A percentile compares a stretch with the other conserved stretches of the same genome.
phyloP scores from a whole-genome alignment of 1,284 basidiomycete species.

The Trametes versicolor region DNA sequence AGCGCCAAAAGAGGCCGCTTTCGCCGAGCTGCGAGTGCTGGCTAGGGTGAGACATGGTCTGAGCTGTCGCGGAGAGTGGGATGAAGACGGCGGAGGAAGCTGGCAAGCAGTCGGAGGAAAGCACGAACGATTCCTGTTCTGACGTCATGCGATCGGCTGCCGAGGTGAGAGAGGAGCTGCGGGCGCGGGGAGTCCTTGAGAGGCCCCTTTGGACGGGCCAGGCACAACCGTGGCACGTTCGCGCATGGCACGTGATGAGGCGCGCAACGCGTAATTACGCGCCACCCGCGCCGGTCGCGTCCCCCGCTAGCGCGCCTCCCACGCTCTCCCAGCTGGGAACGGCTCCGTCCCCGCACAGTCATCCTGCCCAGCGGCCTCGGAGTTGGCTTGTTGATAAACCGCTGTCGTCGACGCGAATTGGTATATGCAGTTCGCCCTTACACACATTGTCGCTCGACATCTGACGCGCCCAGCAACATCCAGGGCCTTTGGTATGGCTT shows the following conservation, averaged over 20 bases:
- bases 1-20: no score
- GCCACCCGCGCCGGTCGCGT: slow-evolving; percentile 3
- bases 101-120: no score
- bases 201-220: slow-evolving; percentile 10
- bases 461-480: neutral
- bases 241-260: slow-evolving; percentile 21
- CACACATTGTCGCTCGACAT: neutral
- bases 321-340: neutral
- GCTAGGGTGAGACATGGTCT: no score
- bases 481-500: slow-evolving; percentile 44
- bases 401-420: neutral
- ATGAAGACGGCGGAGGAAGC: no score
- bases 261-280: slow-evolving; percentile 22
- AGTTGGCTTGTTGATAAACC: neutral
- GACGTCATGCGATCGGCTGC: no score
- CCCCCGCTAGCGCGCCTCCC: no score
- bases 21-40: no score
- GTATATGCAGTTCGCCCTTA: neutral
- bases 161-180: slow-evolving; percentile 3
- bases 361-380: neutral
- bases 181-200: slow-evolving; percentile 10
- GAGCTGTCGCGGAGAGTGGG: no score
- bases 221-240: slow-evolving; percentile 27
- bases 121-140: no score
- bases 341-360: slow-evolving; percentile 16